Percentiles rank a stretch among this genome's conserved stretches.
These are phyloP conservation scores for Babesia sp. DNA, from an alignment of 169 alveolate genomes.

Conservation along the genomic window DNA sequence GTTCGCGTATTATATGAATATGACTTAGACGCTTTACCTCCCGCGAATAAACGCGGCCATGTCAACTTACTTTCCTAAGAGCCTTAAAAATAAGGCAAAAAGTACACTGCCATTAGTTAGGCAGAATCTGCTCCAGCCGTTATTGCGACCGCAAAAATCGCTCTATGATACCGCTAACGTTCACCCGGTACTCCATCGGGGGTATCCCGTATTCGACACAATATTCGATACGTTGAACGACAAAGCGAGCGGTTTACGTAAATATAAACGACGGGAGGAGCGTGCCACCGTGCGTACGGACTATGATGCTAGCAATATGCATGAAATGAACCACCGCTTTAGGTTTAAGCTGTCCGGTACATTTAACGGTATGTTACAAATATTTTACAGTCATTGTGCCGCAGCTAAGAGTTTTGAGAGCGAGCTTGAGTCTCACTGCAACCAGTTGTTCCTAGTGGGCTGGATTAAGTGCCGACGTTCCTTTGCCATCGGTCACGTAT, in stretches of 20 bases:
- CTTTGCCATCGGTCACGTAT: constrained; percentile 68
- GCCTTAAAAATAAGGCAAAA: constrained; percentile 63
- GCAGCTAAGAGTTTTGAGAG: constrained; percentile 60
- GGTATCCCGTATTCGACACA: constrained; percentile 64
- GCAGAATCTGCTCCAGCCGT: constrained; percentile 12
- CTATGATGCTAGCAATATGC: constrained; percentile 38
- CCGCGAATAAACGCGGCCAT: constrained; percentile 9
- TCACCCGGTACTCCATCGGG: constrained; percentile 56
- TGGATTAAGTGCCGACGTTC: constrained; percentile 67
- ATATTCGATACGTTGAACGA: constrained; percentile 63
- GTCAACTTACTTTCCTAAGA: constrained; percentile 68
- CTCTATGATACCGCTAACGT: constrained; percentile 49
- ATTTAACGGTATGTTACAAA: constrained; percentile 43
- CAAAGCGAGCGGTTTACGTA: constrained; percentile 67
- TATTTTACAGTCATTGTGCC: background rate
- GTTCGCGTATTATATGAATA: background rate
- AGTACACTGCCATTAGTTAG: constrained; percentile 24
- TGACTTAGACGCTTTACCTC: background rate
- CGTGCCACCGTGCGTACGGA: constrained; percentile 27
- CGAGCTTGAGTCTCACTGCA: constrained; percentile 65
- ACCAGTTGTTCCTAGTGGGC: constrained; percentile 66
- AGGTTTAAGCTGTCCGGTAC: constrained; percentile 58
- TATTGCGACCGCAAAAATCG: constrained; percentile 49
- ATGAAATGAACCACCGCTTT: constrained; percentile 68
- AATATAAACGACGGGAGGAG: constrained; percentile 34